These are phyloP conservation scores for Ophiostoma fasciatum DNA, from an alignment of 2,329 filamentous ascomycete species.

Conservation along the genomic window DNA sequence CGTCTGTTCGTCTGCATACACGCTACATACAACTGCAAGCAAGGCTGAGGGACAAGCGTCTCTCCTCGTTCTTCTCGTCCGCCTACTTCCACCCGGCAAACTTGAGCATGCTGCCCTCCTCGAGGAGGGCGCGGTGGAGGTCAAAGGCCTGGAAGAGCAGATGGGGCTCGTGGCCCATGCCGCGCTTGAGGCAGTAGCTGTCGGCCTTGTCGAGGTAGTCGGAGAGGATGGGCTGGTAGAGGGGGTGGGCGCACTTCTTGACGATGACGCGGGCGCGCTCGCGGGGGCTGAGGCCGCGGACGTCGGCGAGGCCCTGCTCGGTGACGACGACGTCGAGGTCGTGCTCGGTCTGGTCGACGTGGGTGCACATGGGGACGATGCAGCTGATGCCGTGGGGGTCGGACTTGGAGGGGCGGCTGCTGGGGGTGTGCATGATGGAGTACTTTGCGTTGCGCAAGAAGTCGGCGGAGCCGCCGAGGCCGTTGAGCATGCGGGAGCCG, in stretches of 20 bases:
- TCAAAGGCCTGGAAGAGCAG: constrained; percentile 76
- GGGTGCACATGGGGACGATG: constrained; percentile 89
- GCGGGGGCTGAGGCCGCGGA: constrained; percentile 63
- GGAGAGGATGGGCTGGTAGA: constrained; percentile 67
- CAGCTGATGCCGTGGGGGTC: constrained; percentile 71
- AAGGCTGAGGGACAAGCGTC: background rate
- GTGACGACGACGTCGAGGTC: constrained; percentile 82
- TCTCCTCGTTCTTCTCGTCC: background rate
- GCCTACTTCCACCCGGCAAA: constrained; percentile 30
- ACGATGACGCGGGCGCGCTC: constrained; percentile 78
- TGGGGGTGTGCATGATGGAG: constrained; percentile 82
- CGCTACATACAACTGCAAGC: too few species aligned
- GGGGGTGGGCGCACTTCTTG: constrained; percentile 71
- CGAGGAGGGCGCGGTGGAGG: constrained; percentile 69
- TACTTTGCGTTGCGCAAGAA: constrained; percentile 70
- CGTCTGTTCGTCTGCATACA: too few species aligned
- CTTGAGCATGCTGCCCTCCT: constrained; percentile 79
- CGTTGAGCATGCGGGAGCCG: constrained; percentile 78
- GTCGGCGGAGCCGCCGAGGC: constrained; percentile 67
- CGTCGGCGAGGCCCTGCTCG: constrained; percentile 63
- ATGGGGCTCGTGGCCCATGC: constrained; percentile 83
- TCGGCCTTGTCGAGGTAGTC: constrained; percentile 80
- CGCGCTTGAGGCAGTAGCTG: constrained; percentile 71
- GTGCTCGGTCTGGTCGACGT: constrained; percentile 86
- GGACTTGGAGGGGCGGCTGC: constrained; percentile 62